Conservation (phyloP, 2,329 filamentous ascomycete genomes). For the Colletotrichum sp. region DNA sequence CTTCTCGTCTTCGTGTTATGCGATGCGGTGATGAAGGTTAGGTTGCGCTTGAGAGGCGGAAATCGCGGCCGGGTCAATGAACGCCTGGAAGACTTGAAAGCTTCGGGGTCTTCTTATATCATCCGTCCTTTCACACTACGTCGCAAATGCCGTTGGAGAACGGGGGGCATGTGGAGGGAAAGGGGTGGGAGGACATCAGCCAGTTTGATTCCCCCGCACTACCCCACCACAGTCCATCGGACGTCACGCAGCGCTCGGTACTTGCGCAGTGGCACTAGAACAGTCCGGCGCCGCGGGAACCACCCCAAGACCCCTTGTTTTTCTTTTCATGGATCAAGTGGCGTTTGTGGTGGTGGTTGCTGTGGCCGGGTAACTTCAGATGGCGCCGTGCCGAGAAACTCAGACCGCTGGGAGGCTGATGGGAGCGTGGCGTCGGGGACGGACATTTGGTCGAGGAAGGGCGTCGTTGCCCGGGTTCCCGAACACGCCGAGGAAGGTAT, state of each 20-base stretch:
- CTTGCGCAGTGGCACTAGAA: neutral
- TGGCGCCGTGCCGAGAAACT: conserved; percentile 13
- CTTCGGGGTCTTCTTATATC: neutral
- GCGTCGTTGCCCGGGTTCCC: neutral
- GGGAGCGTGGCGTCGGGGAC: conserved; percentile 1
- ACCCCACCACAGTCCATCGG: conserved; percentile 20
- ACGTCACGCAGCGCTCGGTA: conserved; percentile 13
- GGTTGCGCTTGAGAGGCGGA: neutral
- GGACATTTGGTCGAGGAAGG: neutral
- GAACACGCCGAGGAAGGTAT: neutral
- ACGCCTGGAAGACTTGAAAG: neutral
- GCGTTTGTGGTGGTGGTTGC: neutral
- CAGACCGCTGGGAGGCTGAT: neutral
- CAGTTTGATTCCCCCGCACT: conserved; percentile 15
- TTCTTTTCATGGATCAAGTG: neutral
- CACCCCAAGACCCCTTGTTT: neutral
- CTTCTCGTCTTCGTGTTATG: neutral
- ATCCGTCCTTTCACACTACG: neutral
- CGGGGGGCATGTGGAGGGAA: neutral
- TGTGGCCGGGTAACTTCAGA: neutral
- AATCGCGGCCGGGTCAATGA: neutral
- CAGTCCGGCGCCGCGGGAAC: neutral
- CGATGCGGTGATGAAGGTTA: neutral
- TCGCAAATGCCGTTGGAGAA: neutral
- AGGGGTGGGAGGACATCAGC: neutral